These are phyloP conservation scores for Aspergillus novoparasiticus DNA, from an alignment of 2,329 filamentous ascomycete species.

Conservation along the genomic window DNA sequence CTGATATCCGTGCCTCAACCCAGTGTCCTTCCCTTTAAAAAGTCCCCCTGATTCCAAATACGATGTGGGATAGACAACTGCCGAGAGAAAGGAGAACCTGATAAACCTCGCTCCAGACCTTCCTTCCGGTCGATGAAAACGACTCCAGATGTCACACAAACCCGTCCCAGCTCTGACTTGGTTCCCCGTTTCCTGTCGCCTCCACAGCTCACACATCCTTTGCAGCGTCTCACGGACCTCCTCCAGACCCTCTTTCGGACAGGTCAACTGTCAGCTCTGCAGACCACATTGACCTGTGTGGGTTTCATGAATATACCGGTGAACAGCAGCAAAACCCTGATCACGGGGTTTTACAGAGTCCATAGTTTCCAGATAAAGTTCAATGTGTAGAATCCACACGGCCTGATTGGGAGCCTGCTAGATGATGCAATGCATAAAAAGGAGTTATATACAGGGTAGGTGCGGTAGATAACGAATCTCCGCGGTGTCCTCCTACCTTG, in stretches of 20 bases:
- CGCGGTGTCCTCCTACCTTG: not conserved
- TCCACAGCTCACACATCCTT: constrained; percentile 6
- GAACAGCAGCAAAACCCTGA: not conserved
- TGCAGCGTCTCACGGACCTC: not conserved
- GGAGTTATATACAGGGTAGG: constrained; percentile 3
- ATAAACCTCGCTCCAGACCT: not conserved
- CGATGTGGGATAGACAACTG: not conserved
- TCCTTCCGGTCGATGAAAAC: not conserved
- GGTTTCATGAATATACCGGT: not conserved
- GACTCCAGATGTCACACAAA: not conserved
- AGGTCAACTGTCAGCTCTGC: constrained; percentile 6
- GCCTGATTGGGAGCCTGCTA: constrained; percentile 1
- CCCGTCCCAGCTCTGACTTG: constrained; percentile 11
- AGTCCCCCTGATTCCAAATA: not conserved
- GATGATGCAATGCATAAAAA: not conserved
- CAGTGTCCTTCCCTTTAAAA: not conserved
- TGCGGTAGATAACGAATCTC: not conserved
- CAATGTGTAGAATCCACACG: constrained; percentile 5
- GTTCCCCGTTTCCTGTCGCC: constrained; percentile 12
- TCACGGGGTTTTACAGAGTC: not conserved
- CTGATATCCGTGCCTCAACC: not conserved
- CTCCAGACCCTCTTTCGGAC: not conserved
- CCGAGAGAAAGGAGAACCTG: not conserved
- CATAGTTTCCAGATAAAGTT: constrained; percentile 1
- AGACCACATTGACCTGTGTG: not conserved